Conservation (phyloP, 164 flowering plant species). For the Vitis riparia region DNA sequence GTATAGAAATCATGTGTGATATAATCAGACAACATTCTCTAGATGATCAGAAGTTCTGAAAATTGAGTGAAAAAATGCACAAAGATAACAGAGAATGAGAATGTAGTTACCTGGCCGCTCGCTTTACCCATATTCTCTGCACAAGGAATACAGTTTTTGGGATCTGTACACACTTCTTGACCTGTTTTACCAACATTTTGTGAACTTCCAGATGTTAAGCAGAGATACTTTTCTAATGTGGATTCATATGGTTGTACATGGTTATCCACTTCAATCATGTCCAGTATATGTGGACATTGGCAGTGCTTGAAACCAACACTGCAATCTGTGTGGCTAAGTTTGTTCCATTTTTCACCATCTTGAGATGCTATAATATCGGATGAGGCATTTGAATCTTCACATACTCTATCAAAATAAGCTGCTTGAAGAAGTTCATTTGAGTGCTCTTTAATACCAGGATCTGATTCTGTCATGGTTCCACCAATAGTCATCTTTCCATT, state of each 20-base stretch:
- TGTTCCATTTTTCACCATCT: neutral
- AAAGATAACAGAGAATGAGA: neutral
- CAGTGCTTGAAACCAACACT: neutral
- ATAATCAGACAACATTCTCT: neutral
- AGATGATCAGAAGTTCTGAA: neutral
- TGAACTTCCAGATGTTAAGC: neutral
- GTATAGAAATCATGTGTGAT: neutral
- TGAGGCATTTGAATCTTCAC: neutral
- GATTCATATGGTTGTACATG: neutral
- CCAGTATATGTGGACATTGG: neutral
- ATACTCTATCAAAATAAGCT: neutral
- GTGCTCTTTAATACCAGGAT: neutral
- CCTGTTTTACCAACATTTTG: neutral
- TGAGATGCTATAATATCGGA: neutral
- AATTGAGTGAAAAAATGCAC: too few species aligned
- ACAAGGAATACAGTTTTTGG: neutral
- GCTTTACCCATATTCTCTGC: conserved; percentile 13
- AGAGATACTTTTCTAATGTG: neutral
- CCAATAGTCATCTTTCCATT: neutral
- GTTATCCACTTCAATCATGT: neutral
- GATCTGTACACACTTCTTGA: conserved; percentile 3
- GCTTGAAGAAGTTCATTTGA: neutral
- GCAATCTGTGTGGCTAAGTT: neutral
- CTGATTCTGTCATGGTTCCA: neutral
- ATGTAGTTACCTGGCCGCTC: neutral